Base-by-base conservation (phyloP, 2,329 filamentous ascomycete genomes). In the Pseudohalonectria lignicola region DNA sequence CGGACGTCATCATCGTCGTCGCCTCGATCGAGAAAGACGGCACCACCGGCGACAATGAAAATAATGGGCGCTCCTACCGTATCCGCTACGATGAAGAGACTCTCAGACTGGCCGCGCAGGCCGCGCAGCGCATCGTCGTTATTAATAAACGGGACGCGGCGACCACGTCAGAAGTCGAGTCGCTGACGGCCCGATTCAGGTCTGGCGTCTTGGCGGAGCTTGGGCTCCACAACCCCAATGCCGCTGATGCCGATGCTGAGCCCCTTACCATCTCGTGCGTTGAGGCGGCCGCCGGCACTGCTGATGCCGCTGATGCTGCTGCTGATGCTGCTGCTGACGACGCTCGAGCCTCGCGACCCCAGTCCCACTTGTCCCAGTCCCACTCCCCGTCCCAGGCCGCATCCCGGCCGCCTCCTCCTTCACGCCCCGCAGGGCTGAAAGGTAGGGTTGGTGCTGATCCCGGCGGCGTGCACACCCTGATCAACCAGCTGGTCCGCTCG, bases 1-100 rank as follows among this genome's bases (percentile, higher is more conserved):
- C 90, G 10, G 86, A 98, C 60, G 69, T 96, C 5, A 74, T 96
- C 32, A 69, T 96, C 35, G 81, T 84, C 8, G 71, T 98, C 39
- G 74, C 86, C 7, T 85, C 86, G 5, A 60, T 94, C 30, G 84
- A 93, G 51, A 51, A 51, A 12, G 40, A 42, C 3, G 46, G 52
- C 31, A 4, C 19, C 5, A 5, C 12, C n/a, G 21, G 28, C 4
- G 15, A 17, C 9, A 26, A 12, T 12, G 12, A 12, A 8, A 26
- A 26, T 26, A 26, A 26, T 26, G 25, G 18, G 7, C 59, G 52
- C 3, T 55, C 54, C 2, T 50, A 57, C 29, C 57, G 54, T 18
- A 80, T 72, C 49, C 62, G 46, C 32, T 72, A 66, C 45, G 74
- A 80, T 43, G 39, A 51, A 4, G 71, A 79, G 48, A 76, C 76